Evolutionary conservation across 805 yeast genomes (phyloP).

Genomic region (Spathaspora gorwiae): DNA sequence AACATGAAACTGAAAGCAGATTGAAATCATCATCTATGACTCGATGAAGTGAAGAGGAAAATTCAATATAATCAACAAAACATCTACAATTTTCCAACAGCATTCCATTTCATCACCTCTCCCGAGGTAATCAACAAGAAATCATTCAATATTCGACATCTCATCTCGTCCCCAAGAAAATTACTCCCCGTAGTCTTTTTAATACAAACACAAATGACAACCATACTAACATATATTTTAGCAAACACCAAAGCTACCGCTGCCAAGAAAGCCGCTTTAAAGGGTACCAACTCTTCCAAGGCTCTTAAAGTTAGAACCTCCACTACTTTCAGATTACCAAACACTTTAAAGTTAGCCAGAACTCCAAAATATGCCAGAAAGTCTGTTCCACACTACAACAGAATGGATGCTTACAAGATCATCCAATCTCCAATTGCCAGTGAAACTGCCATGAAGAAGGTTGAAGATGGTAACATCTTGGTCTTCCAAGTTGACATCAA

Average conservation of each 20-base stretch:
- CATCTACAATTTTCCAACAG: too few species aligned
- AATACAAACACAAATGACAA: too few species aligned
- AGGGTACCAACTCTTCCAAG: slow-evolving; percentile 93
- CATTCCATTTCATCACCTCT: too few species aligned
- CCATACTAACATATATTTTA: slow-evolving; percentile 23
- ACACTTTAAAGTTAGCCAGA: slow-evolving; percentile 92
- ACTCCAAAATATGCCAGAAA: slow-evolving; percentile 92
- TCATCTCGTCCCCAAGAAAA: too few species aligned
- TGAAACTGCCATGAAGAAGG: slow-evolving; percentile 99
- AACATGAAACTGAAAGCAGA: too few species aligned
- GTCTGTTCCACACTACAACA: slow-evolving; percentile 95
- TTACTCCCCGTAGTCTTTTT: too few species aligned
- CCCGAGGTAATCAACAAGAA: too few species aligned
- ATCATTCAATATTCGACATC: too few species aligned
- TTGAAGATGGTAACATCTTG: slow-evolving; percentile 98
- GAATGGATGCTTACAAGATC: slow-evolving; percentile 93
- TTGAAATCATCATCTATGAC: too few species aligned
- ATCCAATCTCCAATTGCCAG: slow-evolving; percentile 93
- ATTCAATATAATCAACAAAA: too few species aligned
- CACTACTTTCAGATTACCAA: slow-evolving; percentile 95
- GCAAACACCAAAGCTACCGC: slow-evolving; percentile 79
- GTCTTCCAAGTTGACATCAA: slow-evolving; percentile 97
- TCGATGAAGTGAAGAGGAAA: too few species aligned
- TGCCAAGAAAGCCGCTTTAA: slow-evolving; percentile 98
- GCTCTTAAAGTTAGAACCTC: slow-evolving; percentile 89